Evolutionary conservation across 202 grass and related monocot species (phyloP).

Genomic region (Bolboschoenoplectus hybrid): DNA sequence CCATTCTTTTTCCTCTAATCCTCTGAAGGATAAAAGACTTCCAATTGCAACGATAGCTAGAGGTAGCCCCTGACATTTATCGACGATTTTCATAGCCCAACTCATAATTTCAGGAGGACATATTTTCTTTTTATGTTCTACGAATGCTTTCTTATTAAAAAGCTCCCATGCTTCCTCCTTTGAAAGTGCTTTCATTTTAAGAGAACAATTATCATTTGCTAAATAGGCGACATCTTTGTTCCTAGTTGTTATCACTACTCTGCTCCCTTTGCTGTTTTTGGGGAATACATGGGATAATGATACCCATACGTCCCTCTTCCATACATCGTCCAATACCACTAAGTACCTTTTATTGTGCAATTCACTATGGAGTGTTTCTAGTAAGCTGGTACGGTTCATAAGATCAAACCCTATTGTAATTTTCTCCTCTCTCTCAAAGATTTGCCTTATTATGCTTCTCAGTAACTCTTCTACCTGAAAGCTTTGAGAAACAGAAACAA

Average conservation of each 20-base stretch:
- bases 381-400: neutral
- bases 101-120: neutral
- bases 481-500: conserved; percentile 25
- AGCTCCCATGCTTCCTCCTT: conserved; percentile 32
- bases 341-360: conserved; percentile 42
- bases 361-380: neutral
- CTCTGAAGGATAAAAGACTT: conserved; percentile 10
- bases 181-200: conserved; percentile 14
- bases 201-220: neutral
- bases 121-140: neutral
- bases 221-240: conserved; percentile 24
- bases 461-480: conserved; percentile 30
- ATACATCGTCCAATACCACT: conserved; percentile 47
- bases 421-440: neutral
- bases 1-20: conserved; percentile 29
- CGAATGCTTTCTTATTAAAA: conserved; percentile 39
- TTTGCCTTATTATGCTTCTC: neutral
- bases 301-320: conserved; percentile 27
- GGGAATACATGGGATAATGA: conserved; percentile 5
- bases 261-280: conserved; percentile 30
- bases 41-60: conserved; percentile 59
- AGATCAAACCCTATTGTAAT: neutral
- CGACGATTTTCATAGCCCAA: conserved; percentile 39
- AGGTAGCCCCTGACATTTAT: conserved; percentile 54
- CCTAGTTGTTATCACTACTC: conserved; percentile 45